These are phyloP conservation scores for Cladorrhinum samala DNA, from an alignment of 495 filamentous ascomycete species.

Conservation along the genomic window DNA sequence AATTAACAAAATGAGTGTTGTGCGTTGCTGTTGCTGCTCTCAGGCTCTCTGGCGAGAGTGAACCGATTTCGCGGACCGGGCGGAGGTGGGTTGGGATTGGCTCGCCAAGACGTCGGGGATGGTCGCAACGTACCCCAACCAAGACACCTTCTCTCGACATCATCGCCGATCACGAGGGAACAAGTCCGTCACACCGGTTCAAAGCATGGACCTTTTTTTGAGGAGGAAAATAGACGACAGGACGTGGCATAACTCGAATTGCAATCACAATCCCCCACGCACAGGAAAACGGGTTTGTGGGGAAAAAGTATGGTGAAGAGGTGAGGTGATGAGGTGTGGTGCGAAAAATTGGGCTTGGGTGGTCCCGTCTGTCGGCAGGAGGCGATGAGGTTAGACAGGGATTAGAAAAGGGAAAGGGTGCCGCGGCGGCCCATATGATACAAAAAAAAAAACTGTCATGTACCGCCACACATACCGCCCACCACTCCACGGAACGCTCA, in stretches of 20 bases:
- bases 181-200: neutral
- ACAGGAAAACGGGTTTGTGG: neutral
- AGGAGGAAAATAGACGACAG: neutral
- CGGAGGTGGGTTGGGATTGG: neutral
- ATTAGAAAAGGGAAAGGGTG: neutral
- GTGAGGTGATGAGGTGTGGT: neutral
- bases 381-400: neutral
- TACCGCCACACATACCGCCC: neutral
- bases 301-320: neutral
- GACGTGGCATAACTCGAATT: too few species aligned
- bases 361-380: neutral
- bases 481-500: too few species aligned
- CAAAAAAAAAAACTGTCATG: neutral
- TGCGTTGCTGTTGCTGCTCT: too few species aligned
- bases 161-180: slow-evolving; percentile 1
- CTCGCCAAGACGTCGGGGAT: slow-evolving; percentile 6
- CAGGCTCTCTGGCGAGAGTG: neutral
- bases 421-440: neutral
- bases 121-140: neutral
- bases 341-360: too few species aligned
- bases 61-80: neutral
- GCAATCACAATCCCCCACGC: too few species aligned
- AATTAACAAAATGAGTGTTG: too few species aligned
- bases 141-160: neutral
- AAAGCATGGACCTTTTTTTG: neutral